Evolutionary conservation across 2,329 filamentous ascomycete species (phyloP).

Genomic region (Sclerotinia sclerotiorum): DNA sequence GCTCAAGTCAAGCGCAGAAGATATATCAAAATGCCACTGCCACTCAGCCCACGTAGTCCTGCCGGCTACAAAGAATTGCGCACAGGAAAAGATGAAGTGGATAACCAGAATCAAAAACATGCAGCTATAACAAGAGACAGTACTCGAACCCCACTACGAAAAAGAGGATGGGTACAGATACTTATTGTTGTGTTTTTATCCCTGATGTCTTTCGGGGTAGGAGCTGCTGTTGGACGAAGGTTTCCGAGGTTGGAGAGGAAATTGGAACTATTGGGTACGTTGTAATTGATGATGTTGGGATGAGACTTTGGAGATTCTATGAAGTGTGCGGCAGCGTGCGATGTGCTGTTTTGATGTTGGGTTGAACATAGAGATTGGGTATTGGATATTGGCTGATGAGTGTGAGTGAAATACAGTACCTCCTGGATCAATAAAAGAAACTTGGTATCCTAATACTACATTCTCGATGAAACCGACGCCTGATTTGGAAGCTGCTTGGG

Average conservation of each 20-base stretch:
- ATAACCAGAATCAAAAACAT: background rate
- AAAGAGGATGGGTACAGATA: constrained; percentile 10
- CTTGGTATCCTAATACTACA: constrained; percentile 22
- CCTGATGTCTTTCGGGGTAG: background rate
- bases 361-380: background rate
- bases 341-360: background rate
- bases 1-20: background rate
- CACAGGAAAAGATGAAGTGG: background rate
- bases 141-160: background rate
- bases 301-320: background rate
- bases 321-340: background rate
- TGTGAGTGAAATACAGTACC: background rate
- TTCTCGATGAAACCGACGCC: constrained; percentile 18
- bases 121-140: background rate
- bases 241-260: background rate
- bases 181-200: background rate
- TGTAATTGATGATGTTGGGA: background rate
- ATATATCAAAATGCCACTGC: no score
- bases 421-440: constrained; percentile 14
- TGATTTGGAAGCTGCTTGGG: constrained; percentile 22
- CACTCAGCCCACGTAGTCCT: background rate
- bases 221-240: background rate
- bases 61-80: background rate
- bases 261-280: background rate
- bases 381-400: background rate